Base-by-base conservation (phyloP, 2,329 filamentous ascomycete genomes). In the Hypoxylon sp. region DNA sequence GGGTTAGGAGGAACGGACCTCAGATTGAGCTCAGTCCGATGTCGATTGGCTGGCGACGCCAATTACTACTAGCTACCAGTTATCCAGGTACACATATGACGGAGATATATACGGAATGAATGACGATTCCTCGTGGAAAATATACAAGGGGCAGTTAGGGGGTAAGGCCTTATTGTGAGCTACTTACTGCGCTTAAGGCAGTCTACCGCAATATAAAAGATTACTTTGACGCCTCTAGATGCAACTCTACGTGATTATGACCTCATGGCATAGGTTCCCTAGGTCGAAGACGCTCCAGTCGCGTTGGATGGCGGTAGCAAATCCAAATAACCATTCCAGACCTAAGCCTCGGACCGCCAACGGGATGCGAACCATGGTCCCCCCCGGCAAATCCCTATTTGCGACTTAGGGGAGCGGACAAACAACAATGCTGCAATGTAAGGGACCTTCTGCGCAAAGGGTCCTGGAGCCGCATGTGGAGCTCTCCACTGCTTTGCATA, bases 401-500 rank as follows among this genome's bases (percentile, higher is more conserved):
- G 13, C 29, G 29, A 8, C 17, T 24, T 35, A 31, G 11, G 15
- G 24, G n/a, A 35, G n/a, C 37, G n/a, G 24, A 37, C n/a, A 55
- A 31, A 37, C 7, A 44, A 24, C 39, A n/a, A 60, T 52, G 57
- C 27, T 31, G 24, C 39, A n/a, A 60, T 52, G 57, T 17, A 60
- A 52, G 57, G 57, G 39, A 8, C 39, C 15, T 19, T 21, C 19
- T 19, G 6, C 37, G 17, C 47, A 8, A 37, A 47, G 31, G n/a
- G 37, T 56, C 51, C 50, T 37, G 58, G 27, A 67, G 67, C 52
- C 63, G 55, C 61, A 61, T 63, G 56, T 53, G 58, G 56, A 62
- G 53, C 35, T 61, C 51, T 29, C 53, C 52, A 52, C 57, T n/a
- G 53, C 48, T 51, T 58, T 58, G 53, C 58, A 57, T 61, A 47